Evolutionary conservation across 192 early-diverging fungal species (phyloP), one percentile per base, ranked within the genome.

Genomic region (Lobosporangium transversale): DNA sequence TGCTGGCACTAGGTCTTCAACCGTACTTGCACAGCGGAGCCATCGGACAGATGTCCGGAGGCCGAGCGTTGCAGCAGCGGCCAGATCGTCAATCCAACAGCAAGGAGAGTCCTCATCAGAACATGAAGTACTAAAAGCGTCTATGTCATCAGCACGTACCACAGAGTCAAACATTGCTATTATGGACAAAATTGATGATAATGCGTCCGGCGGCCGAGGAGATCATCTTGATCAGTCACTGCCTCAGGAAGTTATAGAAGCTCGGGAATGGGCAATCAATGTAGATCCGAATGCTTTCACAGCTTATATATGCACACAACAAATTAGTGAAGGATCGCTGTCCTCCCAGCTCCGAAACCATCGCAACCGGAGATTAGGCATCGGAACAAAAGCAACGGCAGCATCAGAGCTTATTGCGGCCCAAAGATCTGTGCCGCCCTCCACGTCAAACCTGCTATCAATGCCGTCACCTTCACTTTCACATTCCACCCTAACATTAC

Each of bases 41-140:
- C 26, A 56, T 26, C 2, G 29, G 14, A 17, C 52, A 56, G 45
- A 21, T 17, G 5, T 26, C 35, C 9, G 66, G 36, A 29, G 58
- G 15, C 18, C 58, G 10, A 26, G 29, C 15, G 26, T 32, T 30
- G 42, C 24, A 29, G 42, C 58, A 29, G 9, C 55, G 33, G 20
- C 26, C 21, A 36, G 68, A 47, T 9, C 42, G 23, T 1, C 10
- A 24, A 7, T n/a, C 9, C 2, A 18, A 23, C n/a, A 62, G 20
- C 48, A 37, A 18, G 65, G 54, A 27, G 68, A 54, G 27, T 70
- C 68, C 6, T 70, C 68, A 0, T 70, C 68, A 18, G 68, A 70
- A 37, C 58, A 61, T 4, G 58, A 61, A 8, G 23, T 14, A 4
- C 11, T 32, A 26, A 27, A 32, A n/a, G 11, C 53, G 31, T 40